Conservation (phyloP, 2,329 filamentous ascomycete species). For the Endocalyx cinctus region DNA sequence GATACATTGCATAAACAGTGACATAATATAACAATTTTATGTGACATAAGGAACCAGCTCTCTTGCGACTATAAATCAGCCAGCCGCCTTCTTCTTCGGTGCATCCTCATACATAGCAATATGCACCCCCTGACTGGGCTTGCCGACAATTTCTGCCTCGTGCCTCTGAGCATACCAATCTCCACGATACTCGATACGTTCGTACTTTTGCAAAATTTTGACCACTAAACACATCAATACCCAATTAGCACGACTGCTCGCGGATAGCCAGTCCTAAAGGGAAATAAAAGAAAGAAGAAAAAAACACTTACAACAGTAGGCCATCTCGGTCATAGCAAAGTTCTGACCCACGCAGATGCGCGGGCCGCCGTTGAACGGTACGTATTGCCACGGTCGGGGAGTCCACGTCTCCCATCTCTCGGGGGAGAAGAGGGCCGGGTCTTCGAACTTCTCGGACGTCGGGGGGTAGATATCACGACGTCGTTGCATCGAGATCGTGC, state of each 20-base stretch:
- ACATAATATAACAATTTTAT: no score
- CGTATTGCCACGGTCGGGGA: slow-evolving; percentile 49
- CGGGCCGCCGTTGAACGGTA: slow-evolving; percentile 49
- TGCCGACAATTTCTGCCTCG: slow-evolving; percentile 40
- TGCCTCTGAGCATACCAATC: slow-evolving; percentile 40
- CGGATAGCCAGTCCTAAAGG: no score
- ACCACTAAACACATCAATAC: slow-evolving; percentile 37
- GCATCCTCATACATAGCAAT: slow-evolving; percentile 33
- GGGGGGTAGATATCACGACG: slow-evolving; percentile 43
- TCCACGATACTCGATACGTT: slow-evolving; percentile 44
- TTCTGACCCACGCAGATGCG: slow-evolving; percentile 56
- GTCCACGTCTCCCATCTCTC: slow-evolving; percentile 49
- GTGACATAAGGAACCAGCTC: no score
- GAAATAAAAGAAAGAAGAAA: background rate
- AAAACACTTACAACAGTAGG: slow-evolving; percentile 36
- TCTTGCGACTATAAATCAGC: no score
- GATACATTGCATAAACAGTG: no score
- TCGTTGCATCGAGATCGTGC: slow-evolving; percentile 47
- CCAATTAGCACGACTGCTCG: no score
- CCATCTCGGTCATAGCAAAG: slow-evolving; percentile 56
- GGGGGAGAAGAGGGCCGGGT: slow-evolving; percentile 39
- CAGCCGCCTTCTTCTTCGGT: background rate
- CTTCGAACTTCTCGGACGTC: slow-evolving; percentile 31
- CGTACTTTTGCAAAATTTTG: slow-evolving; percentile 56
- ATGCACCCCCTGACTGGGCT: slow-evolving; percentile 37